Base-by-base conservation (phyloP, 1,139 yeast species). In the Arxiozyma slooffiae region DNA sequence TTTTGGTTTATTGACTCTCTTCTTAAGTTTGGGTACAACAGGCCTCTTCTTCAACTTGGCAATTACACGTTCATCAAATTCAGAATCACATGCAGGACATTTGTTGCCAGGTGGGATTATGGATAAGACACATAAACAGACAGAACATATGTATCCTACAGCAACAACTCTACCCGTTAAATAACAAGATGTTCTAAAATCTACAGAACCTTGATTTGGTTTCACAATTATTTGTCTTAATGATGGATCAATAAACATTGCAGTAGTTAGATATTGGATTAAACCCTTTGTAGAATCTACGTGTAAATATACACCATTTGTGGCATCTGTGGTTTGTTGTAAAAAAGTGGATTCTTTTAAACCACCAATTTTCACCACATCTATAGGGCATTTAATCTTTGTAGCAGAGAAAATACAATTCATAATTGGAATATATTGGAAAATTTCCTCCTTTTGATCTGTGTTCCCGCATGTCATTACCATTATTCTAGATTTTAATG, bases 271-370 rank as follows among this genome's bases (percentile, higher is more conserved):
- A 60, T 82, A 81, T 62, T 90, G 97, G 4, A 90, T 78, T 44
- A 92, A 71, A 0, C 96, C 97, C 47, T 75, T 71, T 1, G 94
- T 86, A 50, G 83, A 79, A n/a, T 77, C 77, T 30, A 90, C 76
- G 54, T 79, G 83, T 57, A 90, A 73, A 63, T 90, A 94, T 0
- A 89, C 82, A 4, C 99, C 99, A 56, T 82, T 80, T 0, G 98
- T 92, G 16, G 96, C 92, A 69, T 94, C 98, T 0, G 95, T 79
- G 0, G 98, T 97, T 65, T 94, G 98, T 63, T 94, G 98, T 52
- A 94, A 69, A 62, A 89, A 90, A 1, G 95, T 85, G 1, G 95
- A 83, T 57, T 82, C 78, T 17, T 74, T 72, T 20, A 55, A 52
- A 16, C 68, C 68, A 1, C 92, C 92, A 46, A 94, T 71, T 63